Conservation (phyloP, 2,329 filamentous ascomycete genomes). For the Epichloe festucae region DNA sequence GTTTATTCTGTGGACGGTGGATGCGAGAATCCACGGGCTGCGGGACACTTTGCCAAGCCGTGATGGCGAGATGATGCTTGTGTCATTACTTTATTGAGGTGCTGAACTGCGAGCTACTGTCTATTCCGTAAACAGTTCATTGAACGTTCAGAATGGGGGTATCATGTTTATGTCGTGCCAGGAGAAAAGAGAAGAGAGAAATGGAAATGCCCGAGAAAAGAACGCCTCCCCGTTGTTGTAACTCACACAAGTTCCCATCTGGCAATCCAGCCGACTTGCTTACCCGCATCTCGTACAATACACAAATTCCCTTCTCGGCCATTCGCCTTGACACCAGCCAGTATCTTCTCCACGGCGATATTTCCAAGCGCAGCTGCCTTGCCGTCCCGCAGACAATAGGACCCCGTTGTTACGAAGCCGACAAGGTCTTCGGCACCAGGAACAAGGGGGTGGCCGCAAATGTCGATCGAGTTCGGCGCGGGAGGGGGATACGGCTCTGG, state of each 20-base stretch:
- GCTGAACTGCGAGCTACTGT: no score
- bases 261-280: constrained; percentile 65
- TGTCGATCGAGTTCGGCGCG: constrained; percentile 22
- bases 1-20: no score
- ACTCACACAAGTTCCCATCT: constrained; percentile 55
- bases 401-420: constrained; percentile 81
- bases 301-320: constrained; percentile 45
- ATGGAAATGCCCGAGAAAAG: not conserved
- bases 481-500: constrained; percentile 20
- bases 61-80: no score
- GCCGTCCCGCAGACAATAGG: constrained; percentile 68
- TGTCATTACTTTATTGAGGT: no score
- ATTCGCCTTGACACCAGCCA: constrained; percentile 20
- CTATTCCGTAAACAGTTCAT: no score
- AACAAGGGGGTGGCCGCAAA: constrained; percentile 51
- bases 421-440: constrained; percentile 65
- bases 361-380: constrained; percentile 63
- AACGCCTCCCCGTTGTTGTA: no score
- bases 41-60: no score
- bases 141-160: not conserved
- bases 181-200: not conserved
- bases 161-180: not conserved
- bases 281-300: constrained; percentile 70
- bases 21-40: no score
- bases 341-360: constrained; percentile 46